Conservation (phyloP, 495 filamentous ascomycete genomes). For the Tuber borchii region DNA sequence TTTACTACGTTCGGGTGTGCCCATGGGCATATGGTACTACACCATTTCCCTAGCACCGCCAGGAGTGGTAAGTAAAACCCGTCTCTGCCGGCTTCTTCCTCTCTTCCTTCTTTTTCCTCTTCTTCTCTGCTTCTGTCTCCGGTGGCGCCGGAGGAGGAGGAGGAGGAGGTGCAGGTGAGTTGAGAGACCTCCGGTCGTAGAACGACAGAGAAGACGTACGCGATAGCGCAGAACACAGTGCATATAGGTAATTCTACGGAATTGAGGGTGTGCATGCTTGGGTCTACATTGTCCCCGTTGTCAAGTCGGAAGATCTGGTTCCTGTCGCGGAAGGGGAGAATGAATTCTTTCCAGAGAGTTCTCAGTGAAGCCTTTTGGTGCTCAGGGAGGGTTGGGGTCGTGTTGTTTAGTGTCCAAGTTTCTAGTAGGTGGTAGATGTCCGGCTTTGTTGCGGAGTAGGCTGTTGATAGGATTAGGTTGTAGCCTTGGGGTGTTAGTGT, state of each 20-base stretch:
- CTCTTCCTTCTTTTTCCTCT: background rate
- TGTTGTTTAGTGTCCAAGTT: slow-evolving; percentile 1
- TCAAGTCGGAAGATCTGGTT: slow-evolving; percentile 8
- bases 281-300: slow-evolving; percentile 4
- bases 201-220: slow-evolving; percentile 15
- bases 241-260: slow-evolving; percentile 8
- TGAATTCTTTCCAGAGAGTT: slow-evolving; percentile 10
- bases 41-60: slow-evolving; percentile 19
- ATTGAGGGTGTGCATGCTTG: slow-evolving; percentile 5
- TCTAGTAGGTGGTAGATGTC: slow-evolving; percentile 13
- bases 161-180: background rate
- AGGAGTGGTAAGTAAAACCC: slow-evolving; percentile 10
- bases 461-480: slow-evolving; percentile 8
- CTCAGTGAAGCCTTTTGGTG: background rate
- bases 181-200: slow-evolving; percentile 1
- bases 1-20: slow-evolving; percentile 14
- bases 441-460: slow-evolving; percentile 4
- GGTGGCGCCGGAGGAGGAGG: background rate
- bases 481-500: background rate
- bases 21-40: slow-evolving; percentile 13
- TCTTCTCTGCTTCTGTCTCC: background rate
- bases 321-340: slow-evolving; percentile 14
- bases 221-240: slow-evolving; percentile 19
- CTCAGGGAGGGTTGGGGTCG: slow-evolving; percentile 6
- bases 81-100: background rate